Percentiles rank a stretch among this genome's conserved stretches.
Conservation (phyloP, 441 rosid species). For the Adansonia gregorii region DNA sequence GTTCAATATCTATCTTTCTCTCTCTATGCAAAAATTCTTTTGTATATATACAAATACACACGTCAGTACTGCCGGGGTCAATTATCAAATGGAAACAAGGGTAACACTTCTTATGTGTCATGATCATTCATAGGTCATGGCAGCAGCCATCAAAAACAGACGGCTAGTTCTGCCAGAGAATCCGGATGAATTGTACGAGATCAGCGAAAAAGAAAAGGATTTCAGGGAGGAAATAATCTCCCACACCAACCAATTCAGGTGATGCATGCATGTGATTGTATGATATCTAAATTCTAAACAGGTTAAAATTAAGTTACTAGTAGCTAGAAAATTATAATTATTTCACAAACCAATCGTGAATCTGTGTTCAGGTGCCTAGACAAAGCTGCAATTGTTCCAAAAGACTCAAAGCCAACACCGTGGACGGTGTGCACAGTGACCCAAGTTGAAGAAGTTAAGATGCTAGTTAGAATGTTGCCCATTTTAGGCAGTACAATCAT, state of each 20-base stretch:
- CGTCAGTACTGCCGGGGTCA: background rate
- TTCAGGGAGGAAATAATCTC: slow-evolving; percentile 31
- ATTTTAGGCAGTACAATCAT: slow-evolving; percentile 56
- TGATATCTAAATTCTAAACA: background rate
- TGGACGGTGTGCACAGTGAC: slow-evolving; percentile 54
- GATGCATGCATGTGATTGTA: slow-evolving; percentile 4
- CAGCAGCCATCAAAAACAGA: slow-evolving; percentile 46
- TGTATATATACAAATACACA: background rate
- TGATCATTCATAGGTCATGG: slow-evolving; percentile 37
- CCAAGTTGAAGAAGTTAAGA: slow-evolving; percentile 65
- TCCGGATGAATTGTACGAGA: slow-evolving; percentile 43
- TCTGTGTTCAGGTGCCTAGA: slow-evolving; percentile 44
- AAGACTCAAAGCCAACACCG: slow-evolving; percentile 22
- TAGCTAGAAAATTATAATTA: background rate
- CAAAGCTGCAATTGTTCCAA: slow-evolving; percentile 45
- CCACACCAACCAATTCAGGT: slow-evolving; percentile 60
- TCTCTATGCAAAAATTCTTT: background rate
- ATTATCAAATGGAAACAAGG: background rate
- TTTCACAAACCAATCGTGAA: background rate
- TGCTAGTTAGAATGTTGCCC: slow-evolving; percentile 60
- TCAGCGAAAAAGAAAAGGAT: slow-evolving; percentile 32
- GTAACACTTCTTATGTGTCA: slow-evolving; percentile 5
- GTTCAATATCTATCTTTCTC: slow-evolving; percentile 20
- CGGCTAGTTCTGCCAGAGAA: slow-evolving; percentile 41
- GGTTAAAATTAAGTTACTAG: background rate